phyloP scores from a whole-genome alignment of 208 protist species.

The Acanthamoeba royreba region DNA sequence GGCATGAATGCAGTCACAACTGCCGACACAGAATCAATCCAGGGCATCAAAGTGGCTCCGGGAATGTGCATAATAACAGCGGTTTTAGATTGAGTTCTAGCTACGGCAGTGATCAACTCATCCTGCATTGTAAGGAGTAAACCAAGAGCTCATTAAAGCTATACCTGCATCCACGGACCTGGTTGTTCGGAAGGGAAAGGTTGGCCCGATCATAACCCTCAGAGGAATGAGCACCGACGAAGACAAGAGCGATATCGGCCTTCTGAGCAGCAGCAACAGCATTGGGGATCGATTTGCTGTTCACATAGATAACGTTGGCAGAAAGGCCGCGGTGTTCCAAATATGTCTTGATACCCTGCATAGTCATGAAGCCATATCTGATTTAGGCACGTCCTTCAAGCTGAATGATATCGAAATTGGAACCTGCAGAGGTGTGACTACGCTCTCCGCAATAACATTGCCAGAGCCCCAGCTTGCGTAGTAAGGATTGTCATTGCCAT shows the following conservation, averaged over 20 bases:
- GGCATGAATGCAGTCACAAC: constrained; percentile 58
- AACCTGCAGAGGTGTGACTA: constrained; percentile 38
- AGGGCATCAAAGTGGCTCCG: constrained; percentile 58
- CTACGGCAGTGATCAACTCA: constrained; percentile 44
- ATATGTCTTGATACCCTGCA: background rate
- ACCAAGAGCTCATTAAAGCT: too few species aligned
- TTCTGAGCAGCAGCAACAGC: background rate
- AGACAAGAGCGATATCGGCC: constrained; percentile 61
- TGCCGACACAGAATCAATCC: constrained; percentile 41
- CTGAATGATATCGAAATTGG: background rate
- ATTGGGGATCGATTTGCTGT: background rate
- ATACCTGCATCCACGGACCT: too few species aligned
- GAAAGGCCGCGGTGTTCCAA: background rate
- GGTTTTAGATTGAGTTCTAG: constrained; percentile 36
- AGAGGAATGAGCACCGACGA: constrained; percentile 1
- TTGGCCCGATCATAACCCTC: constrained; percentile 56
- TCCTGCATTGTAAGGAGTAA: too few species aligned
- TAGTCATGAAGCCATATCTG: background rate
- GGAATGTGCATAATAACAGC: constrained; percentile 52
- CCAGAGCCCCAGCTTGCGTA: constrained; percentile 37
- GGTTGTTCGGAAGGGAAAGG: background rate
- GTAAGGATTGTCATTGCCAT: background rate
- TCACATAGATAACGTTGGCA: background rate
- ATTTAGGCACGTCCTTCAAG: too few species aligned
- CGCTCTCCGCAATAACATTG: background rate